Percentiles rank a stretch among this genome's conserved stretches.
Conservation (phyloP, 441 rosid genomes). For the Theobroma grandiflorum region DNA sequence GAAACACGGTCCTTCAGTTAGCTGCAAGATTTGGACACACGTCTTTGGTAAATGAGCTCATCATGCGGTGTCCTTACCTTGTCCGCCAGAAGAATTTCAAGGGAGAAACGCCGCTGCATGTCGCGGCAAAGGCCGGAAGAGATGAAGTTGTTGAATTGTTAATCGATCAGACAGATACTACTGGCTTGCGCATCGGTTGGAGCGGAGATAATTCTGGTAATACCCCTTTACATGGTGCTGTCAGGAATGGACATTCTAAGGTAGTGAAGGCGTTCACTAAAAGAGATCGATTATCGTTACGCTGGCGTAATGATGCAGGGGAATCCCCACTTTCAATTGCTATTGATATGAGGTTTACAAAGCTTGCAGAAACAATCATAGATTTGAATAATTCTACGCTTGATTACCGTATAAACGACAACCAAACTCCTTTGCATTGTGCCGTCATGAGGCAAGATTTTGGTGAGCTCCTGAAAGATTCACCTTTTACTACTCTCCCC, state of each 20-base stretch:
- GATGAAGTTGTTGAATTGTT: background rate
- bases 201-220: background rate
- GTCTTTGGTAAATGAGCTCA: background rate
- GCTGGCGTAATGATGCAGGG: background rate
- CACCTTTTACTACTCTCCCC: no score
- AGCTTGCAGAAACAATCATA: background rate
- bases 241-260: background rate
- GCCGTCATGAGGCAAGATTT: background rate
- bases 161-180: background rate
- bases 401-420: no score
- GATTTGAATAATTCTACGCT: background rate
- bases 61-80: background rate
- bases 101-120: slow-evolving; percentile 6
- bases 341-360: background rate
- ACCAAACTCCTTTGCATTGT: background rate
- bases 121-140: slow-evolving; percentile 4
- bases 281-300: background rate
- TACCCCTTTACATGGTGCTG: slow-evolving; percentile 12
- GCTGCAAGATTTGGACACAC: slow-evolving; percentile 18
- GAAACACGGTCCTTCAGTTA: slow-evolving; percentile 13
- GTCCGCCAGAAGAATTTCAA: background rate
- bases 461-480: background rate
- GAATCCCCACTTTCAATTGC: slow-evolving; percentile 18
- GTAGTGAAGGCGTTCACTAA: background rate
- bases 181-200: background rate